Conservation (phyloP, 139 green algal species). For the Chlorella sp. region DNA sequence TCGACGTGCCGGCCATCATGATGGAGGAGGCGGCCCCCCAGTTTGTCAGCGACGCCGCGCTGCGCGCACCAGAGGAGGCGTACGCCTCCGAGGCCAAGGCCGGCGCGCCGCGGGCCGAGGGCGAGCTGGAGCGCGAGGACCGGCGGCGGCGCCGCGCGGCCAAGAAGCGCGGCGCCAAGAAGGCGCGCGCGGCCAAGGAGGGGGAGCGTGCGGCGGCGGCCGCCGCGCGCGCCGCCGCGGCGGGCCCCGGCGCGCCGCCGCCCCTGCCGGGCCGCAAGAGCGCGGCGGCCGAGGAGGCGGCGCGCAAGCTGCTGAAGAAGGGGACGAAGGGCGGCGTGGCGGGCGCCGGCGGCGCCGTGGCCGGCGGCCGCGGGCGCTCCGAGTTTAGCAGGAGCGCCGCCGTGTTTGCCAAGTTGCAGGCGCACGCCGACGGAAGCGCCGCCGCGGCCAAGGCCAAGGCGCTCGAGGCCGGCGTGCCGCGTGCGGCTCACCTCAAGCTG, state of each 20-base stretch:
- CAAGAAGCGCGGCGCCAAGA: conserved; percentile 73
- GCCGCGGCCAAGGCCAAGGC: not conserved
- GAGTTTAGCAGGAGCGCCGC: conserved; percentile 58
- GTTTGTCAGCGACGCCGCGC: conserved; percentile 57
- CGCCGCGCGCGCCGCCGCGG: conserved; percentile 35
- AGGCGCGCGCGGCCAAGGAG: conserved; percentile 34
- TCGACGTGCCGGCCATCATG: conserved; percentile 77
- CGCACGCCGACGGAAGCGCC: conserved; percentile 34
- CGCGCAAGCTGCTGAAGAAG: conserved; percentile 25
- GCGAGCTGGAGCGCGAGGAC: conserved; percentile 77
- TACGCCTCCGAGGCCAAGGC: conserved; percentile 34
- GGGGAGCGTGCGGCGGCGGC: conserved; percentile 29
- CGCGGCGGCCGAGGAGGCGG: conserved; percentile 16
- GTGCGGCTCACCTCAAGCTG: conserved; percentile 16
- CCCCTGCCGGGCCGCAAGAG: conserved; percentile 59
- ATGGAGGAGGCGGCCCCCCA: conserved; percentile 85
- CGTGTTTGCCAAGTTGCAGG: conserved; percentile 74
- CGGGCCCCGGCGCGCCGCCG: too few species aligned
- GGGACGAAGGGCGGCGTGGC: conserved; percentile 6
- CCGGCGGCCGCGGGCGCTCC: not conserved
- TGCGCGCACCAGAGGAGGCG: conserved; percentile 73
- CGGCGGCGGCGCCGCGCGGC: conserved; percentile 59
- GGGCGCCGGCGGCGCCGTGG: not conserved
- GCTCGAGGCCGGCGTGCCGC: not conserved
- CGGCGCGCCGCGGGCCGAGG: conserved; percentile 48